Percentiles rank a stretch among this genome's conserved stretches.
Conservation (phyloP, 805 yeast genomes). For the Cyberlindnera maclurae region DNA sequence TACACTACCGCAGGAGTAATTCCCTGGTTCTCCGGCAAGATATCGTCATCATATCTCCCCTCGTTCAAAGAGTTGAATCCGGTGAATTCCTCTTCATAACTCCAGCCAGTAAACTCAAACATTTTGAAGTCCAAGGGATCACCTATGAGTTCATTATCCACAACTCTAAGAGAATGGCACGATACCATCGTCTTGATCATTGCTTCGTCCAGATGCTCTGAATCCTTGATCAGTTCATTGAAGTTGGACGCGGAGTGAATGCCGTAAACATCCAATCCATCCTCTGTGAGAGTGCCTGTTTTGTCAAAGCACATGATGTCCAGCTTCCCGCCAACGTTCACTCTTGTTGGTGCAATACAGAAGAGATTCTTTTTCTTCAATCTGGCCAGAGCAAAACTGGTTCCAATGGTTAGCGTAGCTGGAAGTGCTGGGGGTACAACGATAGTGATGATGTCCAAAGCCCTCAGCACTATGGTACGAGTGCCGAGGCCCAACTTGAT, state of each 20-base stretch:
- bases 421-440: slow-evolving; percentile 99
- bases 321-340: slow-evolving; percentile 92
- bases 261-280: slow-evolving; percentile 84
- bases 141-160: slow-evolving; percentile 78
- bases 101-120: slow-evolving; percentile 86
- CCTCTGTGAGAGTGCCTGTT: slow-evolving; percentile 96
- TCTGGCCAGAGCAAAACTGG: slow-evolving; percentile 82
- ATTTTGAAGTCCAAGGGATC: slow-evolving; percentile 92
- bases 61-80: slow-evolving; percentile 32
- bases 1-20: slow-evolving; percentile 45
- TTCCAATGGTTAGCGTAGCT: slow-evolving; percentile 94
- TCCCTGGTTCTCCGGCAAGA: slow-evolving; percentile 35
- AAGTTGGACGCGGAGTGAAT: slow-evolving; percentile 36
- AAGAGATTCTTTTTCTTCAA: slow-evolving; percentile 63
- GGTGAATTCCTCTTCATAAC: slow-evolving; percentile 58
- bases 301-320: slow-evolving; percentile 92
- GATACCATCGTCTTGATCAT: slow-evolving; percentile 39
- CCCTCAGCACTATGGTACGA: slow-evolving; percentile 71
- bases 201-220: slow-evolving; percentile 22
- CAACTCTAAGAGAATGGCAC: slow-evolving; percentile 79
- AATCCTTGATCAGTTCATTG: slow-evolving; percentile 21
- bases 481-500: slow-evolving; percentile 66
- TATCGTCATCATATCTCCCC: slow-evolving; percentile 30
- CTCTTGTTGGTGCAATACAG: slow-evolving; percentile 91
- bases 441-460: slow-evolving; percentile 88